Evolutionary conservation across 1,284 basidiomycete genomes (phyloP).

Genomic region (Phylloboletellus chloephorus): DNA sequence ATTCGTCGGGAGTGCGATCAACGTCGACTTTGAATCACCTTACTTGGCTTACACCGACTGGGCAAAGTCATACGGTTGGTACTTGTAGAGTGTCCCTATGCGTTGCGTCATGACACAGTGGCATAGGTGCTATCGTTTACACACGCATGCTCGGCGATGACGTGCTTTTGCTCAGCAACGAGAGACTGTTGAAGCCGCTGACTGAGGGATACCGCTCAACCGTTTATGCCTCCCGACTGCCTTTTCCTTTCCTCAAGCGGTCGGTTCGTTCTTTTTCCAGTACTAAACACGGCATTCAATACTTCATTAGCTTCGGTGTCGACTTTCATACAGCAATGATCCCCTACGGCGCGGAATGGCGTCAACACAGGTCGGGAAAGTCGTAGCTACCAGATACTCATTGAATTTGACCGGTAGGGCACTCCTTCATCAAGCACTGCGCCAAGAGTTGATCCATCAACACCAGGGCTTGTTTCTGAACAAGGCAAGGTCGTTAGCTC

Average conservation of each 20-base stretch:
- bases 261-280: too few species aligned
- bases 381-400: neutral
- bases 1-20: neutral
- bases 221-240: slow-evolving; percentile 3
- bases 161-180: slow-evolving; percentile 1
- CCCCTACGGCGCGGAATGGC: slow-evolving; percentile 7
- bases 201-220: slow-evolving; percentile 2
- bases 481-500: neutral
- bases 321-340: slow-evolving; percentile 9
- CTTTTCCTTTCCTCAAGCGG: slow-evolving; percentile 7
- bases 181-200: slow-evolving; percentile 1
- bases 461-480: neutral
- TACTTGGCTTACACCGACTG: slow-evolving; percentile 4
- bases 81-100: neutral
- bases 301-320: slow-evolving; percentile 5
- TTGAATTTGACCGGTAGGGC: slow-evolving; percentile 1
- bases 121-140: slow-evolving; percentile 3
- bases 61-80: slow-evolving; percentile 4
- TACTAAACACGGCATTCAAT: too few species aligned
- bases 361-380: slow-evolving; percentile 5
- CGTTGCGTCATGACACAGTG: neutral
- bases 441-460: slow-evolving; percentile 2
- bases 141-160: slow-evolving; percentile 5
- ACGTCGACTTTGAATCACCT: slow-evolving; percentile 2
- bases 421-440: slow-evolving; percentile 7